phyloP scores from a whole-genome alignment of 208 protist genomes.

The Leishmania martiniquensis region DNA sequence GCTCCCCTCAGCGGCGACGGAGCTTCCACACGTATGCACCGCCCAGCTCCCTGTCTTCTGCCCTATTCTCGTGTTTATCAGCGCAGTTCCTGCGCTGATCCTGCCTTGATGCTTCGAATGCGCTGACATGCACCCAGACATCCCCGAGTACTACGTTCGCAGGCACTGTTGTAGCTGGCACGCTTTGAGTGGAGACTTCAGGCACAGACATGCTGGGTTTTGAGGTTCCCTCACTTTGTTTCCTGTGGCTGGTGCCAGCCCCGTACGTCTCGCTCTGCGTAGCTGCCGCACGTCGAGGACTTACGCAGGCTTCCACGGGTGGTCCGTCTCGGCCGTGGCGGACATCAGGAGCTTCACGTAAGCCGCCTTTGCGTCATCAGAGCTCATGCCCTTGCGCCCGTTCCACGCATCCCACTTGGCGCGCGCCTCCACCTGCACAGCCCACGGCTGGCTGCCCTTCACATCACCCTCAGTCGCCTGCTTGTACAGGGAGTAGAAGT shows the following conservation, averaged over 20 bases:
- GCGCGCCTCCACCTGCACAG: conserved; percentile 90
- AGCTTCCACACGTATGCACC: neutral
- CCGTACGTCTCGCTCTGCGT: neutral
- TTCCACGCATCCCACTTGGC: conserved; percentile 97
- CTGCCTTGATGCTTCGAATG: neutral
- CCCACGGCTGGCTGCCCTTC: conserved; percentile 88
- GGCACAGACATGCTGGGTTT: neutral
- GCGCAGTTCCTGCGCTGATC: neutral
- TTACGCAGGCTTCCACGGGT: conserved; percentile 66
- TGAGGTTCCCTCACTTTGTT: neutral
- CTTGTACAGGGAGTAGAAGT: conserved; percentile 97
- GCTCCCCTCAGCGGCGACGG: neutral
- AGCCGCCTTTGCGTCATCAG: conserved; percentile 89
- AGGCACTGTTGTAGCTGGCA: neutral
- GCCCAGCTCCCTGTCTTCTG: neutral
- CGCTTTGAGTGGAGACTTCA: neutral
- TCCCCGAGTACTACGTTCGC: neutral
- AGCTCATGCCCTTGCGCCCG: conserved; percentile 83
- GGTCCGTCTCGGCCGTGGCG: conserved; percentile 68
- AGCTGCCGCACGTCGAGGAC: neutral
- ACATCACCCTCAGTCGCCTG: conserved; percentile 96
- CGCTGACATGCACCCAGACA: neutral
- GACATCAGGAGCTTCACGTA: conserved; percentile 90
- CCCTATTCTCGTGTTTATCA: neutral
- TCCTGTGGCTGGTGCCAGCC: neutral